Conservation (phyloP, 345 rosid species). For the Aquilaria malaccensis region DNA sequence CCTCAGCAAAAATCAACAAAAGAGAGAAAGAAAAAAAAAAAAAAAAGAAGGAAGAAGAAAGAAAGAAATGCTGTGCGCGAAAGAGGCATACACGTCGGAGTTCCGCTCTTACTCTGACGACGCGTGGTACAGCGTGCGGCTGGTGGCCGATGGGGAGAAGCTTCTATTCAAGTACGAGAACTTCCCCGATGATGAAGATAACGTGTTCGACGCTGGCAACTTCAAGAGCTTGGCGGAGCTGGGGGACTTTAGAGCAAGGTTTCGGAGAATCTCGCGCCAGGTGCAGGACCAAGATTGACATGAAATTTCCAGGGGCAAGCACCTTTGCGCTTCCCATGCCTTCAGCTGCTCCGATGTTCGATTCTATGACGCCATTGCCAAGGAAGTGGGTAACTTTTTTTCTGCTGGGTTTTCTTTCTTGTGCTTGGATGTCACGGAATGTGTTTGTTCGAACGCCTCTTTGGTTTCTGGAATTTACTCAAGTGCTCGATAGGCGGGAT, state of each 20-base stretch:
- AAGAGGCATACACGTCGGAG: conserved; percentile 16
- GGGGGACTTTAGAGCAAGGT: conserved; percentile 18
- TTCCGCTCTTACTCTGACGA: conserved; percentile 22
- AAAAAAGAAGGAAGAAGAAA: no score
- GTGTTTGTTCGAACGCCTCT: not conserved
- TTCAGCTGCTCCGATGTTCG: conserved; percentile 15
- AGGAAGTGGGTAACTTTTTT: conserved; percentile 15
- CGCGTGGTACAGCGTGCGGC: conserved; percentile 36
- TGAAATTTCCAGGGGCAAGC: conserved; percentile 12
- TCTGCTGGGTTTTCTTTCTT: not conserved
- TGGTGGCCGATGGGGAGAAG: conserved; percentile 11
- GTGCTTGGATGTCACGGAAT: not conserved
- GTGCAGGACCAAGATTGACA: conserved; percentile 38
- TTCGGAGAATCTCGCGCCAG: conserved; percentile 36
- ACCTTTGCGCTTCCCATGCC: conserved; percentile 33
- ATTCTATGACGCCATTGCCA: conserved; percentile 40
- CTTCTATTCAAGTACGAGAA: conserved; percentile 20
- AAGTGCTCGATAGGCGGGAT: not conserved
- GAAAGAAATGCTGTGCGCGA: not conserved
- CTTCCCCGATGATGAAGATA: conserved; percentile 17
- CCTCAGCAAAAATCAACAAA: no score
- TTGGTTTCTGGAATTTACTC: not conserved
- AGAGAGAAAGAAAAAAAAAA: no score
- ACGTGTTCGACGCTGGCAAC: conserved; percentile 10
- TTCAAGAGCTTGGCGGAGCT: conserved; percentile 18